Conservation (phyloP, 2,329 filamentous ascomycete genomes). For the Penicillium sumatraense region DNA sequence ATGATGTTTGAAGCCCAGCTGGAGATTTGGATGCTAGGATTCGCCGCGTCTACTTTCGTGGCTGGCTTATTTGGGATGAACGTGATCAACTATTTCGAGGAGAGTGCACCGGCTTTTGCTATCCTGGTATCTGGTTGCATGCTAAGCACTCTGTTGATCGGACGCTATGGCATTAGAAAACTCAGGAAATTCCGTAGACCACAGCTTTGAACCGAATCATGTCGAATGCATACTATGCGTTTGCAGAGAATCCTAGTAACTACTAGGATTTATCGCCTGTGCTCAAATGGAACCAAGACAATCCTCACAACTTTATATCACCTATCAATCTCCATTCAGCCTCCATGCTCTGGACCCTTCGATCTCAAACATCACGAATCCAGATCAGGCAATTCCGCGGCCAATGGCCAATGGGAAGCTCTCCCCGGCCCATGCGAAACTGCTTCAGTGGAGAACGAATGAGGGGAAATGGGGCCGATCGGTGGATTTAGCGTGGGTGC, state of each 20-base stretch:
- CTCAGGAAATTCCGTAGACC: slow-evolving; percentile 29
- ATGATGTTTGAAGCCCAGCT: slow-evolving; percentile 44
- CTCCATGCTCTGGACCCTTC: neutral
- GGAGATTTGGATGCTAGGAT: slow-evolving; percentile 41
- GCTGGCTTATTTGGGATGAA: slow-evolving; percentile 46
- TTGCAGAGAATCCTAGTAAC: neutral
- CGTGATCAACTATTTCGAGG: slow-evolving; percentile 42
- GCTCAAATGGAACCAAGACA: neutral
- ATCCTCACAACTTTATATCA: neutral
- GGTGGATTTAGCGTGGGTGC: neutral
- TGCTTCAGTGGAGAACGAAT: neutral
- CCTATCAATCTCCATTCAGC: neutral
- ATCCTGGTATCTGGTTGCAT: slow-evolving; percentile 23
- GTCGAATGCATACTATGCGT: no score
- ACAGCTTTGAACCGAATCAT: slow-evolving; percentile 10
- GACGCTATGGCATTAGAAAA: slow-evolving; percentile 31
- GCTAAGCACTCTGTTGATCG: slow-evolving; percentile 26
- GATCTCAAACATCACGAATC: neutral
- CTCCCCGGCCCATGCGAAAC: neutral
- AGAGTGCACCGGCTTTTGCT: slow-evolving; percentile 34
- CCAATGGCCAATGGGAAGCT: neutral
- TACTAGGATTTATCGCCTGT: neutral
- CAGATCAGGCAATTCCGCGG: neutral
- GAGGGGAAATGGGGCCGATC: neutral
- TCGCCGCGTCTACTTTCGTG: slow-evolving; percentile 41